These are phyloP conservation scores for Phytopythium kandeliae DNA, from an alignment of 352 stramenopile species.

Conservation along the genomic window DNA sequence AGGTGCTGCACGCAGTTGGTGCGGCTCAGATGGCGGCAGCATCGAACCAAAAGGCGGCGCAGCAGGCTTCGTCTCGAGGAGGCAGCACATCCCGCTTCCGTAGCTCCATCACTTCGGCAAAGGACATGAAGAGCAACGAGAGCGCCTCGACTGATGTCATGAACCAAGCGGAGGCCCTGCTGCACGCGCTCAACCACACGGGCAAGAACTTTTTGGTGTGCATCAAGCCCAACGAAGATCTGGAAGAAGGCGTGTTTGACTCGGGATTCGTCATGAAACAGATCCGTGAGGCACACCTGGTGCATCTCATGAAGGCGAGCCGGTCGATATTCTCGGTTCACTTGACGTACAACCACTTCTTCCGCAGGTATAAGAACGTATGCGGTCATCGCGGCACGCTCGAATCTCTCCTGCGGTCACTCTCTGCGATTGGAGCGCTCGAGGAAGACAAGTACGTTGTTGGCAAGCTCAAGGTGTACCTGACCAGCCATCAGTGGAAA, in stretches of 20 bases:
- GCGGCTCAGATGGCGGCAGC: constrained; percentile 57
- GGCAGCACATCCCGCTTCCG: constrained; percentile 33
- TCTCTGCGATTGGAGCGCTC: constrained; percentile 76
- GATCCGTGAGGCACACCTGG: constrained; percentile 56
- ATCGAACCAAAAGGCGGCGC: constrained; percentile 32
- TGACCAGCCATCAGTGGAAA: constrained; percentile 78
- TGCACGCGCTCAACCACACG: constrained; percentile 65
- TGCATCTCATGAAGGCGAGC: constrained; percentile 71
- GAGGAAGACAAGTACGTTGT: constrained; percentile 79
- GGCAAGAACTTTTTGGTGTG: constrained; percentile 82
- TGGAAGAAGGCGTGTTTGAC: constrained; percentile 62
- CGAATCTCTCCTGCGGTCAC: constrained; percentile 60
- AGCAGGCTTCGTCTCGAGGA: constrained; percentile 19
- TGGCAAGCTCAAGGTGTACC: constrained; percentile 62
- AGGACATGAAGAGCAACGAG: constrained; percentile 33
- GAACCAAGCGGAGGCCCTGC: constrained; percentile 58
- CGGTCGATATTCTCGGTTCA: constrained; percentile 71
- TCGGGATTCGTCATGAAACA: constrained; percentile 69
- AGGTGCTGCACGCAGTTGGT: constrained; percentile 60
- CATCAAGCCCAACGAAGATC: constrained; percentile 64
- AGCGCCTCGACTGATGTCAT: constrained; percentile 52
- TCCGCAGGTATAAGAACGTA: constrained; percentile 76
- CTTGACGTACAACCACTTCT: constrained; percentile 76
- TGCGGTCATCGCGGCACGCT: constrained; percentile 72
- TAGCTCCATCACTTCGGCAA: constrained; percentile 40